Percentiles rank a stretch among this genome's conserved stretches.
Evolutionary conservation across 331 rosid genomes (phyloP).

Genomic region (Erythrophleum ivorense): DNA sequence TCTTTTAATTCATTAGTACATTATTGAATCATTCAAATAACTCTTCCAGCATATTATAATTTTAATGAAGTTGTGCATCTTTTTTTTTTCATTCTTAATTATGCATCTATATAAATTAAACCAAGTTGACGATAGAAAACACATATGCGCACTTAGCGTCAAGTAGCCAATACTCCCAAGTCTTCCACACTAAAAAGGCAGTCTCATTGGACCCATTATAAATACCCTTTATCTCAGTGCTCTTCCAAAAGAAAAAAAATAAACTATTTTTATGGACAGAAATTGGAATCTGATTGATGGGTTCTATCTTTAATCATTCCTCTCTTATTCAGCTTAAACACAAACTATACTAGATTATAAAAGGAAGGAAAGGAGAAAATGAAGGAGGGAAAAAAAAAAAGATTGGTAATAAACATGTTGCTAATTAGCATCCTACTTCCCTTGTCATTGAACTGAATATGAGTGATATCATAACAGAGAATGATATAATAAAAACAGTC

Average conservation of each 20-base stretch:
- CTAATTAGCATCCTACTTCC: no score
- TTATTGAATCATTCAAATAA: no score
- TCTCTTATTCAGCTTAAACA: constrained; percentile 9
- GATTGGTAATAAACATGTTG: no score
- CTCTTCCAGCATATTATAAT: no score
- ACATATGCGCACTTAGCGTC: constrained; percentile 41
- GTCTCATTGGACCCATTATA: constrained; percentile 41
- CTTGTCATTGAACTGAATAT: no score
- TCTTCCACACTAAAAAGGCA: constrained; percentile 31
- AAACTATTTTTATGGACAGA: constrained; percentile 43
- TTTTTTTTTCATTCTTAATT: background rate
- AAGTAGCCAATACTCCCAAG: constrained; percentile 21
- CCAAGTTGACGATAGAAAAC: constrained; percentile 28
- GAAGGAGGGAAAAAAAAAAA: no score
- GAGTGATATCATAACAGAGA: no score
- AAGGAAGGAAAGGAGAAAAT: no score
- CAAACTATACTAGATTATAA: background rate
- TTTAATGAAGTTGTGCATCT: no score
- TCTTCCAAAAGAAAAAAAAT: constrained; percentile 25
- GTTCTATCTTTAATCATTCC: constrained; percentile 50
- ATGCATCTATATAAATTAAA: constrained; percentile 16
- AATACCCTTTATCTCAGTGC: constrained; percentile 47
- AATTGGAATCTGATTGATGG: constrained; percentile 60
- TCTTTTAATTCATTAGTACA: no score
- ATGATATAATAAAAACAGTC: constrained; percentile 6